Evolutionary conservation across 31 red algal species (phyloP).

Genomic region (Bonnemaisonia californica): DNA sequence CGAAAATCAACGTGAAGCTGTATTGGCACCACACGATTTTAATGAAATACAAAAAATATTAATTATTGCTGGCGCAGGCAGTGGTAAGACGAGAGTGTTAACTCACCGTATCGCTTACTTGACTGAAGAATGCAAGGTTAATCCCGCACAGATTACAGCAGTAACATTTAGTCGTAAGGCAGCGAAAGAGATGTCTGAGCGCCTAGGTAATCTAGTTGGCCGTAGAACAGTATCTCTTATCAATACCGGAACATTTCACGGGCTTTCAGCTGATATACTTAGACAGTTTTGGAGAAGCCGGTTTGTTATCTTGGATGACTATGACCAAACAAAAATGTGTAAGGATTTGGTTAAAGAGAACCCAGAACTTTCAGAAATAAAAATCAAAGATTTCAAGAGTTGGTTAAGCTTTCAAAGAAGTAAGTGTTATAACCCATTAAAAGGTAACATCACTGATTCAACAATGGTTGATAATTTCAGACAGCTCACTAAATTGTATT

Average conservation of each 20-base stretch:
- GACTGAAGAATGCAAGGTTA: background rate
- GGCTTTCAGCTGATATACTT: background rate
- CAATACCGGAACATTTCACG: slow-evolving; percentile 40
- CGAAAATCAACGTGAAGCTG: slow-evolving; percentile 38
- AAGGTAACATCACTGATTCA: no score
- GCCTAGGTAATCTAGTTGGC: background rate
- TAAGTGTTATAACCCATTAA: no score
- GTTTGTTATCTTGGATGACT: no score
- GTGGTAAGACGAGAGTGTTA: slow-evolving; percentile 60
- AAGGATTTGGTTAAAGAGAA: no score
- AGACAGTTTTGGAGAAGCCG: slow-evolving; percentile 32
- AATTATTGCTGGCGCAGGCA: slow-evolving; percentile 51
- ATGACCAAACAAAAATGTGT: no score
- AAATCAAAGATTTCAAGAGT: no score
- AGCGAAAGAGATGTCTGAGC: slow-evolving; percentile 45
- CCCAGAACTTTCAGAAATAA: no score
- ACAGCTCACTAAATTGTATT: no score
- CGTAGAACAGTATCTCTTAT: background rate
- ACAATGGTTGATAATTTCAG: no score
- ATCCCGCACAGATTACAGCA: slow-evolving; percentile 20
- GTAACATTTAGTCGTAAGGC: slow-evolving; percentile 66
- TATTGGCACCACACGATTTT: background rate
- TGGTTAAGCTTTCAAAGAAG: no score
- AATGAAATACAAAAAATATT: no score
- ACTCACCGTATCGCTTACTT: slow-evolving; percentile 46